Percentiles rank a stretch among this genome's conserved stretches.
These are phyloP conservation scores for Helichrysum umbraculigerum DNA, from an alignment of 129 eudicot genomes.

Conservation along the genomic window DNA sequence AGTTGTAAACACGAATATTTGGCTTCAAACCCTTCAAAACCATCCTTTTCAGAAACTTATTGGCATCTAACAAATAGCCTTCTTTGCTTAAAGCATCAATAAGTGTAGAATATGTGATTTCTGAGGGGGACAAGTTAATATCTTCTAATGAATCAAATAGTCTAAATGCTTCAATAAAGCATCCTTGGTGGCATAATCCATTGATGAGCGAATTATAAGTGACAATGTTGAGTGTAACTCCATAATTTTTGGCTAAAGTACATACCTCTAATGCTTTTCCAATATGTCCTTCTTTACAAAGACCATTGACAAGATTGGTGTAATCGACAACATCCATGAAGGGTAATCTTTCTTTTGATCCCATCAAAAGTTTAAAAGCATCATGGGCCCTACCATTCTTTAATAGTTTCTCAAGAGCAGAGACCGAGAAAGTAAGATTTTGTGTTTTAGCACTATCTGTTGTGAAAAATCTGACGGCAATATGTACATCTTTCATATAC, in stretches of 20 bases:
- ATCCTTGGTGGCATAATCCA: conserved; percentile 75
- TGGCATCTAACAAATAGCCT: conserved; percentile 73
- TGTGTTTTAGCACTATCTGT: conserved; percentile 31
- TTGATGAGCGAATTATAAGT: conserved; percentile 72
- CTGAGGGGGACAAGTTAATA: conserved; percentile 57
- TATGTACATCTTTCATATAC: conserved; percentile 51
- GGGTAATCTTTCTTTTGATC: conserved; percentile 48
- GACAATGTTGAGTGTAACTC: conserved; percentile 51
- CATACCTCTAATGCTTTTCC: conserved; percentile 74
- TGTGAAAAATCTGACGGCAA: conserved; percentile 54
- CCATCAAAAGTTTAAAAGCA: conserved; percentile 65
- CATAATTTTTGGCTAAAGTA: conserved; percentile 45
- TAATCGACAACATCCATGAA: conserved; percentile 66
- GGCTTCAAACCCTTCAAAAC: conserved; percentile 48
- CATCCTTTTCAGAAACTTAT: conserved; percentile 68
- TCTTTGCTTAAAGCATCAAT: conserved; percentile 65
- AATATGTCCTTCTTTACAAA: conserved; percentile 70
- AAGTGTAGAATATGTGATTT: conserved; percentile 73
- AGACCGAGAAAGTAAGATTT: conserved; percentile 36
- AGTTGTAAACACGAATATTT: conserved; percentile 62
- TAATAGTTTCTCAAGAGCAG: conserved; percentile 45
- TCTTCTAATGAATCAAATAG: conserved; percentile 78
- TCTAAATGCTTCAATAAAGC: conserved; percentile 83
- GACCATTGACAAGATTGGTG: conserved; percentile 58
- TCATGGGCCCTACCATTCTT: conserved; percentile 51